A percentile compares a stretch with the other conserved stretches of the same genome.
Evolutionary conservation across 139 green algal genomes (phyloP).

Genomic region (Closterium sp.): DNA sequence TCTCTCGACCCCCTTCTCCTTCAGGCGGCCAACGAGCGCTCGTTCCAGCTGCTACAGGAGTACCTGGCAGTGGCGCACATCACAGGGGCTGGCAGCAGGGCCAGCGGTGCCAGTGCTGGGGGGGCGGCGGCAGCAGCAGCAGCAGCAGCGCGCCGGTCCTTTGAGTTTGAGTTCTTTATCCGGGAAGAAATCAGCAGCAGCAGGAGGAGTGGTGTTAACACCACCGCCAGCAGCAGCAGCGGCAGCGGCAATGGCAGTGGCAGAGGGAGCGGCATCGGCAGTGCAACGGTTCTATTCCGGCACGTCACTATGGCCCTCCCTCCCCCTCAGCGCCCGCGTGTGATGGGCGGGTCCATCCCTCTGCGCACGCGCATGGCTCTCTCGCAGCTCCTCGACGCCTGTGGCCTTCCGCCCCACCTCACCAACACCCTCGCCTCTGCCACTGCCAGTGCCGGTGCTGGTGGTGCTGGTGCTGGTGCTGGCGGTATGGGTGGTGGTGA

Average conservation of each 20-base stretch:
- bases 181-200: slow-evolving; percentile 8
- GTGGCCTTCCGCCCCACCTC: slow-evolving; percentile 21
- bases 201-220: background rate
- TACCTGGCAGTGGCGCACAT: slow-evolving; percentile 28
- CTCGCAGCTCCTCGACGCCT: slow-evolving; percentile 28
- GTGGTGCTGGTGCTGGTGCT: background rate
- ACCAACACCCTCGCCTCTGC: background rate
- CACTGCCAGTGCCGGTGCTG: background rate
- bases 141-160: slow-evolving; percentile 5
- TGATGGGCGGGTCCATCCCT: background rate
- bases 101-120: background rate
- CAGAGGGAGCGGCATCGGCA: background rate
- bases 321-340: slow-evolving; percentile 9
- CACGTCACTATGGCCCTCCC: slow-evolving; percentile 13
- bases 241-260: background rate
- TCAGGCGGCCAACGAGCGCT: slow-evolving; percentile 50
- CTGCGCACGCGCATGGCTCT: slow-evolving; percentile 21
- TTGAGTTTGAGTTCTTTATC: slow-evolving; percentile 30
- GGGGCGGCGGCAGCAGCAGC: background rate
- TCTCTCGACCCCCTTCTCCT: background rate
- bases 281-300: background rate
- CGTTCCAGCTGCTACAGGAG: slow-evolving; percentile 52
- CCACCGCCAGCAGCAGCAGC: background rate
- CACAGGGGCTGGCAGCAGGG: background rate
- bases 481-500: background rate